phyloP scores from a whole-genome alignment of 2,329 filamentous ascomycete species.

The Trichoderma harzianum region DNA sequence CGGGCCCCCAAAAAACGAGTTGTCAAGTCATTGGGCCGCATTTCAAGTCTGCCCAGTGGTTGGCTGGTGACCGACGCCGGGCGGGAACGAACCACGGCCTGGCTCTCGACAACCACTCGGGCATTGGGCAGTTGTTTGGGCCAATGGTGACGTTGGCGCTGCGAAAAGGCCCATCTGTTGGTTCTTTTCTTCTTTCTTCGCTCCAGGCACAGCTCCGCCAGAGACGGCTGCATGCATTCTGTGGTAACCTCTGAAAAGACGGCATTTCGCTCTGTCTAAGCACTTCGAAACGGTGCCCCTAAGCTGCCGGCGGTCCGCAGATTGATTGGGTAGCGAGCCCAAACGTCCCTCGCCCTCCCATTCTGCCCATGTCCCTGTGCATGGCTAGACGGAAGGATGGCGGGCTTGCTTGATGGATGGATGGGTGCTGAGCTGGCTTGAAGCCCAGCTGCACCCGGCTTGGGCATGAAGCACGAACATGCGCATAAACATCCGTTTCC shows the following conservation, averaged over 20 bases:
- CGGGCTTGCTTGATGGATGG: slow-evolving; percentile 14
- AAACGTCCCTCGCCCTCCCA: neutral
- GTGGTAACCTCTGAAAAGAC: slow-evolving; percentile 12
- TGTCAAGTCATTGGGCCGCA: slow-evolving; percentile 16
- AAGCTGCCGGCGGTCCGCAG: neutral
- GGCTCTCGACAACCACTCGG: neutral
- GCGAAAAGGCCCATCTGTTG: neutral
- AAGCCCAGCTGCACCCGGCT: slow-evolving; percentile 14
- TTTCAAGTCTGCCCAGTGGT: slow-evolving; percentile 16
- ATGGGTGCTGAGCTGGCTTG: slow-evolving; percentile 19
- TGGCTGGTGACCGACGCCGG: slow-evolving; percentile 12
- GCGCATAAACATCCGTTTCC: neutral
- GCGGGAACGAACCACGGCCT: neutral
- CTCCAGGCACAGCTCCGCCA: slow-evolving; percentile 3
- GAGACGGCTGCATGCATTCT: slow-evolving; percentile 12
- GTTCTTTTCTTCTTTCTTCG: neutral
- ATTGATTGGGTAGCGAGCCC: neutral
- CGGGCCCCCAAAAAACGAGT: slow-evolving; percentile 13
- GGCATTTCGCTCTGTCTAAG: neutral
- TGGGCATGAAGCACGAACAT: slow-evolving; percentile 15
- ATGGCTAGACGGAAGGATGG: neutral
- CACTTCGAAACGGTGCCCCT: neutral
- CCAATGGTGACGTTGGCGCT: slow-evolving; percentile 13
- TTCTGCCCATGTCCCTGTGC: slow-evolving; percentile 9
- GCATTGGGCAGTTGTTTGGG: slow-evolving; percentile 8